A percentile compares a stretch with the other conserved stretches of the same genome.
Conservation (phyloP, 345 rosid genomes). For the Eucalyptus coolabah region DNA sequence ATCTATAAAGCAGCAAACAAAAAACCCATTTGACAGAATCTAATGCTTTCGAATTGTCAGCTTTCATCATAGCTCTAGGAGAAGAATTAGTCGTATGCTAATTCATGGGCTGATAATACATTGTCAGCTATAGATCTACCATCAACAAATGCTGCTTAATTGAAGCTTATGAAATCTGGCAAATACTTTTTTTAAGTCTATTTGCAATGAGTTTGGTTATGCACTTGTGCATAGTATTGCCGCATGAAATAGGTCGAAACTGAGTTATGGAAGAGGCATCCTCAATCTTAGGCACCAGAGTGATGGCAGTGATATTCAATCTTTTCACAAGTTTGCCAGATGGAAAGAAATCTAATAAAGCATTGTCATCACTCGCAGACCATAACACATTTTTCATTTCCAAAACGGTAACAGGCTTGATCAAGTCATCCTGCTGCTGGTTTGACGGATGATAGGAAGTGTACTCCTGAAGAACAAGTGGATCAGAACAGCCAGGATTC, state of each 20-base stretch:
- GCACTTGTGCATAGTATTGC: not conserved
- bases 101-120: not conserved
- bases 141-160: not conserved
- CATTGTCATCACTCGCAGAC: not conserved
- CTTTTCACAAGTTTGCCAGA: not conserved
- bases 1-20: not conserved
- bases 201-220: not conserved
- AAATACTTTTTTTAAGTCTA: not conserved
- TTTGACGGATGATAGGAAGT: not conserved
- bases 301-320: not conserved
- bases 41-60: not conserved
- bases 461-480: not conserved
- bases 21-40: not conserved
- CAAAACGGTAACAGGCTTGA: not conserved
- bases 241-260: not conserved
- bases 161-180: not conserved
- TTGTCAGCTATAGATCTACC: not conserved
- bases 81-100: not conserved
- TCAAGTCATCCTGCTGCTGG: not conserved
- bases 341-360: not conserved
- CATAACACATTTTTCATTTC: not conserved
- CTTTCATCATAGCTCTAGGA: not conserved
- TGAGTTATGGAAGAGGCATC: not conserved
- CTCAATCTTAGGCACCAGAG: not conserved
- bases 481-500: not conserved